These are phyloP conservation scores for Leccinum angustisporum DNA, from an alignment of 1,284 basidiomycete genomes.

Conservation along the genomic window DNA sequence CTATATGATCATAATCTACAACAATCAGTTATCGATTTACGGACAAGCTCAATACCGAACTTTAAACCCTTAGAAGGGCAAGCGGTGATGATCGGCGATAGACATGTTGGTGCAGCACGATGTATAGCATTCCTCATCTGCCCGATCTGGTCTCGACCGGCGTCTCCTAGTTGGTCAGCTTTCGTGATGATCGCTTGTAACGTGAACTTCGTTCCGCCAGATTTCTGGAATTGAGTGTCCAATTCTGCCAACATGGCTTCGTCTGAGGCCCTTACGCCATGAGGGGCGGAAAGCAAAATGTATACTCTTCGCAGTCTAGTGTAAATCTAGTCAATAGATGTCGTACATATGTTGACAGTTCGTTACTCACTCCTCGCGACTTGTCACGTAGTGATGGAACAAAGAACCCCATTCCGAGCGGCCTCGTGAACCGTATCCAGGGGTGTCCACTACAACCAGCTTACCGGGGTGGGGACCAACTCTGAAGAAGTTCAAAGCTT, in stretches of 20 bases:
- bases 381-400: conserved; percentile 62
- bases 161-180: conserved; percentile 49
- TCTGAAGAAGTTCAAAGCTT: conserved; percentile 67
- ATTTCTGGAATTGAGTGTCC: conserved; percentile 37
- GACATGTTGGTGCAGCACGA: conserved; percentile 55
- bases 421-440: conserved; percentile 74
- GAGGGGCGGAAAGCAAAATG: conserved; percentile 66
- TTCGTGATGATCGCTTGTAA: conserved; percentile 74
- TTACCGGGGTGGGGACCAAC: conserved; percentile 56
- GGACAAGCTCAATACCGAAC: conserved; percentile 57
- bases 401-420: conserved; percentile 70
- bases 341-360: not conserved
- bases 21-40: conserved; percentile 56
- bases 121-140: conserved; percentile 36
- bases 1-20: conserved; percentile 36
- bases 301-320: conserved; percentile 65
- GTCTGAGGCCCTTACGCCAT: conserved; percentile 58
- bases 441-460: conserved; percentile 70
- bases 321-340: not conserved
- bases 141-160: conserved; percentile 28
- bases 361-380: conserved; percentile 54
- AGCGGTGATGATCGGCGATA: conserved; percentile 58
- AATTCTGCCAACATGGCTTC: conserved; percentile 59
- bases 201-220: conserved; percentile 46
- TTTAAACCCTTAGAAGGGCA: conserved; percentile 44